Conservation (phyloP, 108 stramenopile species). For the Cyclotella kingstonii region DNA sequence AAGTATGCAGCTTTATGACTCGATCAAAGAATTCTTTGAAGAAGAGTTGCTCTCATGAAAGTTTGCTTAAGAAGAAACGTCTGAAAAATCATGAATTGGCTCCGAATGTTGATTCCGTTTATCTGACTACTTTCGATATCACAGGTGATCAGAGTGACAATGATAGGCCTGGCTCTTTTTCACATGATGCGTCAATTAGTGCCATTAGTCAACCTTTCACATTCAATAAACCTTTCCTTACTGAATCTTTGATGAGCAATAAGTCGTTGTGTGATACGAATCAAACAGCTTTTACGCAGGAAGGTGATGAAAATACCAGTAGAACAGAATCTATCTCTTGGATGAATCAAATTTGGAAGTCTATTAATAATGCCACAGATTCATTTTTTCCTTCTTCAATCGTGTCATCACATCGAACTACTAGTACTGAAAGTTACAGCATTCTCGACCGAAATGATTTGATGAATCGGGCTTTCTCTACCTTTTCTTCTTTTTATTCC, state of each 20-base stretch:
- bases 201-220: not conserved
- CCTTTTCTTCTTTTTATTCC: too few relatives aligned
- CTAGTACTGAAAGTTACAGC: not conserved
- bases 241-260: not conserved
- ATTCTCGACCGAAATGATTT: too few relatives aligned
- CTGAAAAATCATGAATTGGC: slow-evolving; percentile 10
- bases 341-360: slow-evolving; percentile 17
- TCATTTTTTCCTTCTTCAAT: slow-evolving; percentile 9
- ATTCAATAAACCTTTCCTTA: not conserved
- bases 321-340: slow-evolving; percentile 1
- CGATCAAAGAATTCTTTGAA: too few relatives aligned
- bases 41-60: too few relatives aligned
- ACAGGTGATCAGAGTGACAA: slow-evolving; percentile 12
- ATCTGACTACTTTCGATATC: not conserved
- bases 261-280: slow-evolving; percentile 1
- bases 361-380: slow-evolving; percentile 9
- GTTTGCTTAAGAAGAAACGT: too few relatives aligned
- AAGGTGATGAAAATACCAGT: not conserved
- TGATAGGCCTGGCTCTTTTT: not conserved
- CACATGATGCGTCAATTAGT: not conserved
- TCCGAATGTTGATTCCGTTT: slow-evolving; percentile 1
- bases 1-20: too few relatives aligned
- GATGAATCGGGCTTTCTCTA: too few relatives aligned
- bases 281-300: too few relatives aligned
- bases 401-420: not conserved